Evolutionary conservation across 352 stramenopile species (phyloP).

Genomic region (Phytopythium chamaehyphon): DNA sequence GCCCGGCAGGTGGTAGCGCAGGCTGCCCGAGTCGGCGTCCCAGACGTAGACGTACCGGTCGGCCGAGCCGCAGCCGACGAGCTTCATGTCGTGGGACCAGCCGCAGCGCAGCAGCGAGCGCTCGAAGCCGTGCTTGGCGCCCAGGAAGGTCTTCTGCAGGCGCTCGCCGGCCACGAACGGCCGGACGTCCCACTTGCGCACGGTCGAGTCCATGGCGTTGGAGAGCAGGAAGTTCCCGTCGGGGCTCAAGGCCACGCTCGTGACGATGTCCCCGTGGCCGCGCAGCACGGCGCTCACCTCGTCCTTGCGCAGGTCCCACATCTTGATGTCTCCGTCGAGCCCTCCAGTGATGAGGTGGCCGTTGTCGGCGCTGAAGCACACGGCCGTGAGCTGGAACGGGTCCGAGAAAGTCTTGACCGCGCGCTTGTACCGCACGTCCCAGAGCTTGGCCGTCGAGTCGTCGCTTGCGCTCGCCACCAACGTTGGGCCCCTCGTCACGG

Average conservation of each 20-base stretch:
- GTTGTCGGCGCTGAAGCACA: slow-evolving; percentile 87
- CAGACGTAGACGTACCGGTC: slow-evolving; percentile 95
- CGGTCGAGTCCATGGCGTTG: slow-evolving; percentile 93
- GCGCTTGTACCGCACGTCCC: slow-evolving; percentile 84
- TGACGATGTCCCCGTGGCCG: slow-evolving; percentile 93
- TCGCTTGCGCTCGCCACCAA: slow-evolving; percentile 89
- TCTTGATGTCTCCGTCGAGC: slow-evolving; percentile 92
- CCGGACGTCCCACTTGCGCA: slow-evolving; percentile 93
- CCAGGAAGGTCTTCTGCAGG: slow-evolving; percentile 59
- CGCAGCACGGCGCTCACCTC: slow-evolving; percentile 80
- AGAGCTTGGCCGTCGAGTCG: slow-evolving; percentile 87
- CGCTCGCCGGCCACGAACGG: slow-evolving; percentile 76
- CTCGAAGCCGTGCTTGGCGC: slow-evolving; percentile 91
- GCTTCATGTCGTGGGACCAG: slow-evolving; percentile 87
- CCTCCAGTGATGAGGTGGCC: slow-evolving; percentile 87
- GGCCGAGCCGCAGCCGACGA: slow-evolving; percentile 85
- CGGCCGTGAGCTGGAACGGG: slow-evolving; percentile 88
- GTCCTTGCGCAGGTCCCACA: slow-evolving; percentile 91
- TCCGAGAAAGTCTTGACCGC: slow-evolving; percentile 83
- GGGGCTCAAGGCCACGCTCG: slow-evolving; percentile 90
- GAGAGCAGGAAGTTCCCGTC: slow-evolving; percentile 92
- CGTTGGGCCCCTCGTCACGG: slow-evolving; percentile 74
- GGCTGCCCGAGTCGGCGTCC: slow-evolving; percentile 88
- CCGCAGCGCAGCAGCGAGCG: slow-evolving; percentile 91
- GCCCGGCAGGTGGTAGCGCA: slow-evolving; percentile 92